phyloP scores from a whole-genome alignment of 768 basidiomycete genomes.

The Ramaria sp. region DNA sequence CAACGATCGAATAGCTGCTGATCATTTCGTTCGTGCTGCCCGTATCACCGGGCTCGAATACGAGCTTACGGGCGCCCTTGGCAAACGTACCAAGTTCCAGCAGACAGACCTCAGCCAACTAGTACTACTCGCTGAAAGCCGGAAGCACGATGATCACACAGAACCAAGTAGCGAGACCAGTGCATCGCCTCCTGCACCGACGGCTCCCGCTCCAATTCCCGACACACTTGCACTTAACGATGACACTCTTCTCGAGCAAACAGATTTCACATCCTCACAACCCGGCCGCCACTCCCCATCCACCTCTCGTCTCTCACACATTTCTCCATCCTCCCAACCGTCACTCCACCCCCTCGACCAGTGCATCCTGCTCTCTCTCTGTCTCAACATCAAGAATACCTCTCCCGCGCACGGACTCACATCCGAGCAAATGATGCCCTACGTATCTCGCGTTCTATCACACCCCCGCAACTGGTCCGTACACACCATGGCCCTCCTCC shows the following conservation, averaged over 20 bases:
- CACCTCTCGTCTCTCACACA: constrained; percentile 43
- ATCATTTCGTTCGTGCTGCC: constrained; percentile 69
- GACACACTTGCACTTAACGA: constrained; percentile 81
- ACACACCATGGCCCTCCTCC: constrained; percentile 91
- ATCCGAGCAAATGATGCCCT: constrained; percentile 84
- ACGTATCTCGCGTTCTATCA: constrained; percentile 77
- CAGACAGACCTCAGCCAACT: constrained; percentile 77
- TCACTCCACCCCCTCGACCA: constrained; percentile 89
- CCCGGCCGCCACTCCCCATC: constrained; percentile 15
- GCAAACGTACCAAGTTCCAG: constrained; percentile 92
- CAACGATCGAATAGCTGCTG: constrained; percentile 69
- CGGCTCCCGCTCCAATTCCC: constrained; percentile 33
- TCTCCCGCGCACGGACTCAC: constrained; percentile 88
- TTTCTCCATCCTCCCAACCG: constrained; percentile 79
- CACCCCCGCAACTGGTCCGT: constrained; percentile 94
- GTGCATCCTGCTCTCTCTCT: constrained; percentile 81
- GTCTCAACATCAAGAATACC: constrained; percentile 81
- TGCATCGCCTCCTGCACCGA: not conserved
- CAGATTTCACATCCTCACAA: constrained; percentile 74
- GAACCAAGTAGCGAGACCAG: not conserved
- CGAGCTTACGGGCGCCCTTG: constrained; percentile 86
- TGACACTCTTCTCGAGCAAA: constrained; percentile 92
- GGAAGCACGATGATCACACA: constrained; percentile 26
- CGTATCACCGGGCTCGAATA: constrained; percentile 71
- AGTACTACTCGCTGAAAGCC: constrained; percentile 86